Evolutionary conservation across 176 grass and related monocot species (phyloP), one percentile per base, ranked within the genome.

Genomic region (Zea luxurians): DNA sequence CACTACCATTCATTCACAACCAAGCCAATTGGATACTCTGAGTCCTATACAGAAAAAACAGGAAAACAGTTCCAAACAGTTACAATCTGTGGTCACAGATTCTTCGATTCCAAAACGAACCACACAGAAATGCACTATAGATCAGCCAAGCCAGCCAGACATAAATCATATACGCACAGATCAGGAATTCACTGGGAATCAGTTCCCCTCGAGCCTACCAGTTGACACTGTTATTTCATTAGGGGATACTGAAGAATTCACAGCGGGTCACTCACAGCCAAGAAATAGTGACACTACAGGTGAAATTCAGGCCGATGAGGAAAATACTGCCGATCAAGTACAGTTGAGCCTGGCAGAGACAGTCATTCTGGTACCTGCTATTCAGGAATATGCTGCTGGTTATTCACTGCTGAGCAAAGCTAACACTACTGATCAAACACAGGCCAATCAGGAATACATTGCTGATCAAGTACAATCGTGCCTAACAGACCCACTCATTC

Each of bases 131-230:
- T 61, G 63, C 13, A 12, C 44, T 47, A 42, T 10, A 6, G 58
- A 68, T 86, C 41, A 76, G 61, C n/a, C 43, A 42, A 76, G 59
- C n/a, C 73, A 78, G 71, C 8, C 66, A 55, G 59, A 66, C 21
- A 43, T 18, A 13, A 72, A 66, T 71, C 79, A 87, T 55, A 40
- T 64, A 61, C 54, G 71, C 17, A 61, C 48, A 2, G 3, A 55
- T 36, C 66, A 55, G 72, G 65, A 72, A 65, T 66, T 65, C 42
- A 66, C 34, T 37, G 43, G 41, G 7, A 45, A 57, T 78, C 69
- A 42, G 1, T 66, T 54, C 11, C 67, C 44, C 17, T 45, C 61
- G 34, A 20, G 50, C 16, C 65, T 70, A 58, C 54, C 54, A 70
- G 17, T 35, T 13, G 66, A 70, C 18, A 27, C 64, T 40, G 40